Evolutionary conservation across 208 protist species (phyloP).

Genomic region (Trypanosomatidae sp.): DNA sequence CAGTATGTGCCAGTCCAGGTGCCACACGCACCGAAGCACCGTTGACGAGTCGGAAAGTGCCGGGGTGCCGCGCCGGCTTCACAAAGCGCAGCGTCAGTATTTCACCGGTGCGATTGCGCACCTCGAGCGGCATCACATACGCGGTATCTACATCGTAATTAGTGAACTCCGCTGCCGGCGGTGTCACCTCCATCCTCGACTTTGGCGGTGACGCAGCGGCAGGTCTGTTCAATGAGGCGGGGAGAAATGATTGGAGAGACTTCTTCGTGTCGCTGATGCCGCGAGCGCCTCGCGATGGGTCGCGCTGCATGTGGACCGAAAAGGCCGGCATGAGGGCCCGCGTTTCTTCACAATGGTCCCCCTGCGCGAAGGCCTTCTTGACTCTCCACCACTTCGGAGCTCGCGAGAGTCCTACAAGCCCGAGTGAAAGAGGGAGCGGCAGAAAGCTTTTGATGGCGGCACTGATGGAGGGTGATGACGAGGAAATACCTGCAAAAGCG

Average conservation of each 20-base stretch:
- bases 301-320: background rate
- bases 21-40: conserved; percentile 64
- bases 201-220: background rate
- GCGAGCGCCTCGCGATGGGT: background rate
- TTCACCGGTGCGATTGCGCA: conserved; percentile 62
- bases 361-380: background rate
- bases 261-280: background rate
- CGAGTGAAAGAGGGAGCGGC: background rate
- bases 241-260: background rate
- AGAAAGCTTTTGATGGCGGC: background rate
- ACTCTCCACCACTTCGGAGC: background rate
- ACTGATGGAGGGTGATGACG: background rate
- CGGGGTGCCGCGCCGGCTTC: conserved; percentile 44
- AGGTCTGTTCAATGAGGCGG: background rate
- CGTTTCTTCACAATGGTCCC: background rate
- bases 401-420: background rate
- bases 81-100: conserved; percentile 81
- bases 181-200: conserved; percentile 40
- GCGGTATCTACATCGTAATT: conserved; percentile 88
- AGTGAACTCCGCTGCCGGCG: conserved; percentile 70
- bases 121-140: conserved; percentile 84
- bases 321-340: conserved; percentile 2
- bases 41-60: conserved; percentile 71
- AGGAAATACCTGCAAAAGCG: background rate
- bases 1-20: conserved; percentile 62